Conservation (phyloP, 148 eudicot genomes). For the Amaranthus palmeri region DNA sequence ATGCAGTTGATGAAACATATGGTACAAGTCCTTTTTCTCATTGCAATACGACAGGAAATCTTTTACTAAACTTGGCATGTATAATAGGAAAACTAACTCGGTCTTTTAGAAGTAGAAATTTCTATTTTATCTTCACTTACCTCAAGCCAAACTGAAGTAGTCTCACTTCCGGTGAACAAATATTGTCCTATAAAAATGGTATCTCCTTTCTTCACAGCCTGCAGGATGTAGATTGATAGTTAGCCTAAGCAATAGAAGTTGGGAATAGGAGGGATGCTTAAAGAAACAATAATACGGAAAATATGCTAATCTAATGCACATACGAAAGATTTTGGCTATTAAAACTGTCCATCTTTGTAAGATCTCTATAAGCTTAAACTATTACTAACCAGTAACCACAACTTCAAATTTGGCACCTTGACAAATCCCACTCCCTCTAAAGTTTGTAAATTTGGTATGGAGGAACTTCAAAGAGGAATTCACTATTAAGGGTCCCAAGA, state of each 20-base stretch:
- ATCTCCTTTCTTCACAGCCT: constrained; percentile 95
- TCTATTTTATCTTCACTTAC: constrained; percentile 33
- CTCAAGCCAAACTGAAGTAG: constrained; percentile 97
- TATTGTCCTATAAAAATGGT: constrained; percentile 92
- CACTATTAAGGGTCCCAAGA: no score
- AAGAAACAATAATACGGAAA: not conserved
- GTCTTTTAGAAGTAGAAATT: not conserved
- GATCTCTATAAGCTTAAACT: no score
- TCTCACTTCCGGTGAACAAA: constrained; percentile 93
- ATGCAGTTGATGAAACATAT: not conserved
- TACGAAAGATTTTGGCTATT: no score
- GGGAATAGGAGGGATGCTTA: no score
- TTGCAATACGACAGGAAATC: not conserved
- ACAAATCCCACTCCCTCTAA: no score
- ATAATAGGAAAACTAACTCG: not conserved
- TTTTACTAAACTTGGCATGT: not conserved
- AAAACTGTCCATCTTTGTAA: no score
- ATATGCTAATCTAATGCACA: not conserved
- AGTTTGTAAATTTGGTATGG: no score
- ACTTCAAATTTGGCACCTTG: no score
- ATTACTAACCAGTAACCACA: no score
- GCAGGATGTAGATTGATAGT: constrained; percentile 27
- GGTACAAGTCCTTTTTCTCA: not conserved
- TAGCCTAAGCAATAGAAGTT: not conserved
- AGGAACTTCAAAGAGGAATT: no score